Evolutionary conservation across 2,329 filamentous ascomycete genomes (phyloP), one percentile per base, ranked within the genome.

Genomic region (Pseudogymnoascus sp.): DNA sequence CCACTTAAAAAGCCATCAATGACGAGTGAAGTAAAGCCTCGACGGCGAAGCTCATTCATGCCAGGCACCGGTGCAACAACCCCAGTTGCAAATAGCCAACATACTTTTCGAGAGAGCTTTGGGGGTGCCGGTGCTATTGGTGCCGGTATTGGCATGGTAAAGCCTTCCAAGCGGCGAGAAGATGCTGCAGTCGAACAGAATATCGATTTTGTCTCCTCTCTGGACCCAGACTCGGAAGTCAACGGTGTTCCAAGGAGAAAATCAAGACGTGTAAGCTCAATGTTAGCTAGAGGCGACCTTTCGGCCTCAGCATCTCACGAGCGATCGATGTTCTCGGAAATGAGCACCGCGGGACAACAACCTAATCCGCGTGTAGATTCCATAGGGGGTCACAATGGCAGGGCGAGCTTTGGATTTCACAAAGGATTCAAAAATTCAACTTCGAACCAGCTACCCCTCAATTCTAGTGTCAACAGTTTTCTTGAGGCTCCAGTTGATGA

Each of bases 241-340:
- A 70, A 72, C n/a, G 76, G 78, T 13, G 76, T 77, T 10, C 79
- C 79, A 0, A 75, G 83, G 58, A 77, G 83, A 61, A 83, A 82
- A 63, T 86, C 83, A 15, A 84, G 94, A 41, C 83, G 94, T 57
- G 88, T 97, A 23, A 99, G 94, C 75, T 97, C 92, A 13, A 82
- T 96, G 74, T 78, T 96, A 59, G 92, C 92, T 13, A 82, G 92
- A 67, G 88, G 89, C 30, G 92, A 96, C 70, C 76, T 96, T 18
- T 92, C 90, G 0, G 86, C 89, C 8, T 94, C 87, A 13, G 55
- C 55, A 23, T 37, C 55, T 23, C 89, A 92, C 65, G 91, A 95
- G 66, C 82, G 89, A 67, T 80, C 85, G 1, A 81, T 85, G n/a
- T 95, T 95, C 69, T 81, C 85, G 26, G 91, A 96, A 56, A 82